These are phyloP conservation scores for Penicillium sp. DNA, from an alignment of 2,329 filamentous ascomycete genomes.

Conservation along the genomic window DNA sequence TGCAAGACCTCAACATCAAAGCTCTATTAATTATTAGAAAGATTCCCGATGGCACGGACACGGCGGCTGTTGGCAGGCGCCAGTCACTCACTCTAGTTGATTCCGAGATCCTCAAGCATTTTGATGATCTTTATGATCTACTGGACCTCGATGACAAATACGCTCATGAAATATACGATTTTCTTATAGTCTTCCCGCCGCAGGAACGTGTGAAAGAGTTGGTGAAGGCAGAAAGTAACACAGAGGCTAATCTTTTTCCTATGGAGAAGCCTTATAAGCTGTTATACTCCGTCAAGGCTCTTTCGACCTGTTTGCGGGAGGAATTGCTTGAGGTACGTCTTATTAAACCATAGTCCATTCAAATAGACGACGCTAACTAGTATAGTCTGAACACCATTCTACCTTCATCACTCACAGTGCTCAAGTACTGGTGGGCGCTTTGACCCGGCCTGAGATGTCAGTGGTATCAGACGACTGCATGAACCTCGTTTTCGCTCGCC, in stretches of 20 bases:
- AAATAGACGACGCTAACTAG: background rate
- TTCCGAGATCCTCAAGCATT: slow-evolving; percentile 73
- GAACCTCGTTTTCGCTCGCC: slow-evolving; percentile 49
- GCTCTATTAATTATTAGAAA: slow-evolving; percentile 62
- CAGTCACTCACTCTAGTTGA: slow-evolving; percentile 63
- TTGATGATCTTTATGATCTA: slow-evolving; percentile 77
- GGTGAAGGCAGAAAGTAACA: slow-evolving; percentile 53
- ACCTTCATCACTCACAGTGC: slow-evolving; percentile 44
- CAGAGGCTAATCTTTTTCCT: slow-evolving; percentile 63
- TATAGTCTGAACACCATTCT: slow-evolving; percentile 28
- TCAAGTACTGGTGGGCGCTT: slow-evolving; percentile 55
- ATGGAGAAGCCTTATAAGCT: slow-evolving; percentile 66
- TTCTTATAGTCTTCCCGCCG: slow-evolving; percentile 66
- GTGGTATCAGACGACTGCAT: slow-evolving; percentile 44
- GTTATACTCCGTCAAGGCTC: slow-evolving; percentile 66
- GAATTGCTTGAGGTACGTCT: slow-evolving; percentile 33
- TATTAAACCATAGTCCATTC: background rate
- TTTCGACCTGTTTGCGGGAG: slow-evolving; percentile 59
- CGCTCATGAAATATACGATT: slow-evolving; percentile 68
- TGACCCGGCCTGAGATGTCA: slow-evolving; percentile 56
- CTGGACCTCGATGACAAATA: slow-evolving; percentile 68
- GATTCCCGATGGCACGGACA: slow-evolving; percentile 48
- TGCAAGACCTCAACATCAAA: slow-evolving; percentile 65
- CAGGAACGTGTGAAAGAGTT: slow-evolving; percentile 59
- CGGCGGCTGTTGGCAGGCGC: slow-evolving; percentile 32